phyloP scores from a whole-genome alignment of 2,329 filamentous ascomycete genomes.

The Periconia sp. region DNA sequence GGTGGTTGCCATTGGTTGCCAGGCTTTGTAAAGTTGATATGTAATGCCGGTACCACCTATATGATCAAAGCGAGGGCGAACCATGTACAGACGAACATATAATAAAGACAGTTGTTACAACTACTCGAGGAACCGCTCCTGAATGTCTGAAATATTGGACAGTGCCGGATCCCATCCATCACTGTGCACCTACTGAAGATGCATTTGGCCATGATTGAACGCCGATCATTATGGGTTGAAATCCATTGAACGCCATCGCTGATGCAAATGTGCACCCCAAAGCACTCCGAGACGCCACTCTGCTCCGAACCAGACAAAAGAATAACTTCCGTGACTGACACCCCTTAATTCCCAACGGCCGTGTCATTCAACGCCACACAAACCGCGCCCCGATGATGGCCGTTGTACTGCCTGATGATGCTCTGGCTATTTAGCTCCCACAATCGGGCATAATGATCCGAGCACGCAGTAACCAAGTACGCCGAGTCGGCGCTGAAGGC shows the following conservation, averaged over 20 bases:
- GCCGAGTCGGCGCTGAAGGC: constrained; percentile 92
- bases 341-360: constrained; percentile 38
- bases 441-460: constrained; percentile 86
- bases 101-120: too few relatives aligned
- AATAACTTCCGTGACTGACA: background rate
- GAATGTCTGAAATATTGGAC: too few relatives aligned
- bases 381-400: constrained; percentile 87
- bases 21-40: too few relatives aligned
- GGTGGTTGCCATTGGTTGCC: too few relatives aligned
- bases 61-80: too few relatives aligned
- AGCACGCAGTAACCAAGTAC: constrained; percentile 90
- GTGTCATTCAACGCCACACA: constrained; percentile 88
- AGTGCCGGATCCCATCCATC: too few relatives aligned
- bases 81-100: too few relatives aligned
- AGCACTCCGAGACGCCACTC: background rate
- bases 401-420: constrained; percentile 94
- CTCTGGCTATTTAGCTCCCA: constrained; percentile 87
- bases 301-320: background rate
- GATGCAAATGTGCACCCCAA: background rate
- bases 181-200: too few relatives aligned
- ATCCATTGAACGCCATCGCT: background rate
- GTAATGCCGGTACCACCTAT: too few relatives aligned
- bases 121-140: too few relatives aligned
- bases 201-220: too few relatives aligned
- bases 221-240: too few relatives aligned